Evolutionary conservation across 768 basidiomycete genomes (phyloP), one percentile per base, ranked within the genome.

Genomic region (Suillus spraguei): DNA sequence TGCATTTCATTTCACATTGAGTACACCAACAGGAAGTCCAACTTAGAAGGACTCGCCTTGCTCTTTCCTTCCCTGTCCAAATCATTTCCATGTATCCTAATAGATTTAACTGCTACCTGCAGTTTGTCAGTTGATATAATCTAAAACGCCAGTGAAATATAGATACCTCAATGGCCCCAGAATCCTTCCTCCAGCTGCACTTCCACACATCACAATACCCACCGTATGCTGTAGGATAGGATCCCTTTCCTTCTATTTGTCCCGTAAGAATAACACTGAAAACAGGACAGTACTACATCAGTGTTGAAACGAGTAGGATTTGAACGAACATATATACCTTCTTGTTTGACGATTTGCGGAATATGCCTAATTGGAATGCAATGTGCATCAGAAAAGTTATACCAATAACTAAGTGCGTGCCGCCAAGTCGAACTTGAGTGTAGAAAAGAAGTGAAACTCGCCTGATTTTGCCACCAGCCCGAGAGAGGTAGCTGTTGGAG

Each of bases 71-170:
- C 22, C 33, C 67, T 66, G 49, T 63, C 56, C 0, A 44, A 4
- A 17, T 63, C 66, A 14, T 36, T 55, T 4, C 38, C 47, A 8
- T 60, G 42, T 8, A 60, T 39, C 33, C 72, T 71, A 46, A 74
- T 33, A n/a, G 60, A 65, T 65, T 74, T 74, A 20, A 74, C 69
- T 36, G 74, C 72, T 38, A 74, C 72, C 72, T 74, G 39, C 4
- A 5, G 24, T 20, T 17, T 28, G 24, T 10, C 38, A 5, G 24
- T 44, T 22, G 42, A 54, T 11, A 2, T 16, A 36, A 14, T 24
- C 16, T 24, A 20, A 36, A 22, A 42, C 10, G 1, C 16, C 2
- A 28, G 17, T 53, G 22, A 36, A 28, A 42, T 14, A 56, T 50
- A 22, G 4, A 28, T 42, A 42, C 24, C 64, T 32, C 16, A 10